phyloP scores from a whole-genome alignment of 2,329 filamentous ascomycete species.

The Talaromyces sp. region DNA sequence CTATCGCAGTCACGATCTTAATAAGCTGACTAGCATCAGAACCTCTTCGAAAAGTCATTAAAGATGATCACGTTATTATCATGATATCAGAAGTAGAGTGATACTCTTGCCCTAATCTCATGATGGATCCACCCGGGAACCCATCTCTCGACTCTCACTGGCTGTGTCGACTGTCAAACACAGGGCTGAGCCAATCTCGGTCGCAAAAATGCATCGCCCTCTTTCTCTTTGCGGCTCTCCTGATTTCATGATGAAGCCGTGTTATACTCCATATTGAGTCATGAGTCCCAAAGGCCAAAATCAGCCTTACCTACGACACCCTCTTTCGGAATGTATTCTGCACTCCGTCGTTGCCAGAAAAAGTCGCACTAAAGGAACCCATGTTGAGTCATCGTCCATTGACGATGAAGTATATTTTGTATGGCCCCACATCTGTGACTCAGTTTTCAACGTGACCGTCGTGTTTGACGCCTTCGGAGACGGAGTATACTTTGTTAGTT shows the following conservation, averaged over 20 bases:
- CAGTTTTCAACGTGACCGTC: constrained; percentile 4
- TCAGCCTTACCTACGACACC: background rate
- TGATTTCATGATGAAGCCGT: background rate
- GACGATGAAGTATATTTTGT: background rate
- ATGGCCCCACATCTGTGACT: constrained; percentile 2
- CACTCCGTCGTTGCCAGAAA: background rate
- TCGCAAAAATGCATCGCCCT: background rate
- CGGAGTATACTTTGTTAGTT: background rate
- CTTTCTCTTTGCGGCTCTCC: background rate
- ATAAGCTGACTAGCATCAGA: background rate
- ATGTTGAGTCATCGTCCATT: background rate
- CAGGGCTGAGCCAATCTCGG: background rate
- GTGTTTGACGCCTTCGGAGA: background rate
- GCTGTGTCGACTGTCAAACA: background rate
- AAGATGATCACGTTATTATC: background rate
- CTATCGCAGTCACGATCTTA: background rate
- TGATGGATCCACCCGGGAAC: background rate
- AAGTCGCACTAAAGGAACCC: background rate
- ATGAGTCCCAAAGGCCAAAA: background rate
- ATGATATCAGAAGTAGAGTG: background rate
- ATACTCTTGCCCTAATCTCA: background rate
- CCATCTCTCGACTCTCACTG: background rate
- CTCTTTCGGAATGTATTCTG: constrained; percentile 2
- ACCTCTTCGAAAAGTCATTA: background rate
- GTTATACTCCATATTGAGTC: background rate